Base-by-base conservation (phyloP, 225 moss, liverwort and hornwort genomes). In the Straminergon stramineum region DNA sequence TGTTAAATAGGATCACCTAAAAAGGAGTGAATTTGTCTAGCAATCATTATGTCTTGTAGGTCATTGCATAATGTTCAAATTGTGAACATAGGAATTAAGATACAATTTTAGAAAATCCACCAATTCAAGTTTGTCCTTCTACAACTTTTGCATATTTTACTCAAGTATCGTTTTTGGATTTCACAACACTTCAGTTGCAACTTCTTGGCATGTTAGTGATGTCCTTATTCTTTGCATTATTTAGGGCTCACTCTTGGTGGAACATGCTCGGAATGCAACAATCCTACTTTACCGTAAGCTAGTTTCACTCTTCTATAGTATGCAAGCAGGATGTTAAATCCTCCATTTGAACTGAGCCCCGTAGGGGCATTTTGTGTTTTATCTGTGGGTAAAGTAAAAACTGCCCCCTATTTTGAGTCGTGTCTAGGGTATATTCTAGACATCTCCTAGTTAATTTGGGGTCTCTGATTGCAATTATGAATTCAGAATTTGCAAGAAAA, bases 251-350 rank as follows among this genome's bases (percentile, higher is more conserved):
- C 3, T 27, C 24, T n/a, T 24, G 7, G 10, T 30, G 2, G 1
- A 15, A 57, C 16, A 56, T 1, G 0, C 31, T 75, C 0, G 1
- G 0, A 31, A 51, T 51, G 16, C 6, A 1, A 1, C 1, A 1
- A 57, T 79, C n/a, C 17, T 26, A n/a, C 10, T 11, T 79, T 3
- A 2, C 0, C n/a, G n/a, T n/a, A 26, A 26, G 58, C 28, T 79
- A 17, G 26, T 79, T 58, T 37, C 52, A 48, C 48, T 48, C 48
- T 8, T 48, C 48, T 48, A 48, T 48, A 10, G 48, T 48, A 57
- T 26, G n/a, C 27, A n/a, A 4, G 6, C n/a, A n/a, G n/a, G n/a
- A n/a, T n/a, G n/a, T n/a, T n/a, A n/a, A n/a, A n/a, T n/a, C n/a
- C n/a, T n/a, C n/a, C n/a, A n/a, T n/a, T n/a, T n/a, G n/a, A n/a